Evolutionary conservation across 2,329 filamentous ascomycete species (phyloP), one percentile per base, ranked within the genome.

Genomic region (Aureobasidium mangrovei): DNA sequence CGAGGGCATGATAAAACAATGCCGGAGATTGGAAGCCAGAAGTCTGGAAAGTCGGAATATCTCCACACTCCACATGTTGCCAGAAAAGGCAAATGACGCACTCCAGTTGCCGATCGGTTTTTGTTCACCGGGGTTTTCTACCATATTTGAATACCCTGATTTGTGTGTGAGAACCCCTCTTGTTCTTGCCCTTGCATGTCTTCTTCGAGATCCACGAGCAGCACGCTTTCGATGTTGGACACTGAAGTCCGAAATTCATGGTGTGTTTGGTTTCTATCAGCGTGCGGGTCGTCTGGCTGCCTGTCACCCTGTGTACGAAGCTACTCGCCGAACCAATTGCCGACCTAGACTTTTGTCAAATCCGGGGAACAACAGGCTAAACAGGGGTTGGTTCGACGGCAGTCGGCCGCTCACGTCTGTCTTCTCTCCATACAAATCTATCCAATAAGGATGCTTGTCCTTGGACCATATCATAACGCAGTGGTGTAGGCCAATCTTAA

Each of bases 21-120:
- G 47, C 28, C 47, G 47, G 47, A 42, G 31, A 52, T 40, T 35
- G 38, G 29, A 33, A 26, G 27, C 35, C 47, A 52, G 39, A 42
- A 33, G 27, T 42, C 47, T 42, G 39, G 47, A 35, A 32, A 42
- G 38, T 52, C 47, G 47, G 47, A 29, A 42, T 35, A 7, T 52
- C 47, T 52, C 38, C 47, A 42, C 47, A 52, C 5, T 28, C 33
- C 10, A 18, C 4, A 5, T 28, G 18, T 29, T 35, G 5, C 18
- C 27, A 7, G 9, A 8, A 2, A 24, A 47, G 46, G 46, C 46
- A 40, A 52, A 52, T 52, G 38, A 42, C 47, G 47, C 47, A 41
- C 18, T 36, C n/a, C 29, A 28, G 10, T 27, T 33, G 39, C 47
- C 47, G 47, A 41, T 42, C 47, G 47, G 47, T 24, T 42, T 27